A percentile compares a stretch with the other conserved stretches of the same genome.
phyloP scores from a whole-genome alignment of 352 stramenopile species.

The Globisporangium cederbergense region DNA sequence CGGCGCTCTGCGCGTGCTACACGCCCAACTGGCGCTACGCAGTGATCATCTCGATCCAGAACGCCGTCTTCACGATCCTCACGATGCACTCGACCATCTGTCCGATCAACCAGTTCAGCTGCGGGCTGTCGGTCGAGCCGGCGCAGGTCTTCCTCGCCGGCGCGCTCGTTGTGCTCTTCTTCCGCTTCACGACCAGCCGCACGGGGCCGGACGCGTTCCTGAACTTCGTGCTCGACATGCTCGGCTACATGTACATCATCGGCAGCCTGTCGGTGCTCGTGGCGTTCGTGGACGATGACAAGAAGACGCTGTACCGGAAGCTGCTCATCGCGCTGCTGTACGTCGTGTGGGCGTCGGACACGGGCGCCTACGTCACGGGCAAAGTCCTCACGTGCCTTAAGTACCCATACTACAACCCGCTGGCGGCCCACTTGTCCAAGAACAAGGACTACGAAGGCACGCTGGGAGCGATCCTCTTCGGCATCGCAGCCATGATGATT shows the following conservation, averaged over 20 bases:
- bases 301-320: conserved; percentile 44
- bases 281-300: conserved; percentile 61
- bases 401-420: conserved; percentile 77
- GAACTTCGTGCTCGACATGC: conserved; percentile 54
- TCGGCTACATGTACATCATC: conserved; percentile 79
- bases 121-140: conserved; percentile 43
- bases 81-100: conserved; percentile 68
- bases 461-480: conserved; percentile 81
- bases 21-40: conserved; percentile 70
- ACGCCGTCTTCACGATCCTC: conserved; percentile 60
- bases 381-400: conserved; percentile 85
- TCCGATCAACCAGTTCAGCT: conserved; percentile 69
- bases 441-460: conserved; percentile 97
- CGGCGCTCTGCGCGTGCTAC: conserved; percentile 45
- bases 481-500: conserved; percentile 86
- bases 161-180: conserved; percentile 59
- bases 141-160: conserved; percentile 47
- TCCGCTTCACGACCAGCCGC: conserved; percentile 30
- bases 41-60: conserved; percentile 59
- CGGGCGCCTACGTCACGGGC: conserved; percentile 93
- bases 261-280: conserved; percentile 58
- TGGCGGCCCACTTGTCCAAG: conserved; percentile 88
- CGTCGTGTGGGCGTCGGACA: conserved; percentile 85
- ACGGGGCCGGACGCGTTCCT: conserved; percentile 23
- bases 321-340: conserved; percentile 64